phyloP scores from a whole-genome alignment of 805 yeast species.

The Saturnispora saitoi region DNA sequence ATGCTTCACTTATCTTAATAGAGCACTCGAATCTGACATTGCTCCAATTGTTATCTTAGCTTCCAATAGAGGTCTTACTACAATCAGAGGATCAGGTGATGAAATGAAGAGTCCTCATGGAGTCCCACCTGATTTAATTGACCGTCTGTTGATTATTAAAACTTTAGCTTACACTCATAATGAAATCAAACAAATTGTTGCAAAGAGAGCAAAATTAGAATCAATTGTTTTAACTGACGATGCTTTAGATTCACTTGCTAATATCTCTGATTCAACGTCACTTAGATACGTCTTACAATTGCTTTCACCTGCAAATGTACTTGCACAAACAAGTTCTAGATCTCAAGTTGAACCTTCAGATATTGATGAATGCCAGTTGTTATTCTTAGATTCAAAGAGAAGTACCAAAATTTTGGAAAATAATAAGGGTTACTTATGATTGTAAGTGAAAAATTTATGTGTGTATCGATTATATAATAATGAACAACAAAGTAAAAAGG shows the following conservation, averaged over 20 bases:
- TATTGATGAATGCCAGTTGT: conserved; percentile 75
- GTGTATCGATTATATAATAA: conserved; percentile 1
- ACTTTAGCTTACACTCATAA: conserved; percentile 70
- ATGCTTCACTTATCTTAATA: conserved; percentile 88
- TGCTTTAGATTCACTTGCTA: conserved; percentile 79
- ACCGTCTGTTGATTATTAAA: conserved; percentile 86
- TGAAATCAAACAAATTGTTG: conserved; percentile 77
- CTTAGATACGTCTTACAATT: conserved; percentile 88
- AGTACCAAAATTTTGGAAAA: conserved; percentile 81
- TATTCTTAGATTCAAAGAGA: conserved; percentile 84
- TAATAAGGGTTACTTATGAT: conserved; percentile 21
- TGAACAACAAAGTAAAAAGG: background rate
- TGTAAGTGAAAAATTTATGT: background rate
- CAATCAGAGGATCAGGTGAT: conserved; percentile 77
- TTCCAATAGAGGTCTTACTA: conserved; percentile 91
- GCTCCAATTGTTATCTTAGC: conserved; percentile 98
- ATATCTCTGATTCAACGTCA: conserved; percentile 84
- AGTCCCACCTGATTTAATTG: conserved; percentile 89
- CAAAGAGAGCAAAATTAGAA: conserved; percentile 90
- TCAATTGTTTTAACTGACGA: conserved; percentile 78
- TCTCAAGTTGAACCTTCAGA: conserved; percentile 60
- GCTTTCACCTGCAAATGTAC: conserved; percentile 81
- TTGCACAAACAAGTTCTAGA: conserved; percentile 70
- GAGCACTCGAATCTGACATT: conserved; percentile 93
- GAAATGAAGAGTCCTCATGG: conserved; percentile 91